phyloP scores from a whole-genome alignment of 305 asterid genomes.

The Rubia tinctorum region DNA sequence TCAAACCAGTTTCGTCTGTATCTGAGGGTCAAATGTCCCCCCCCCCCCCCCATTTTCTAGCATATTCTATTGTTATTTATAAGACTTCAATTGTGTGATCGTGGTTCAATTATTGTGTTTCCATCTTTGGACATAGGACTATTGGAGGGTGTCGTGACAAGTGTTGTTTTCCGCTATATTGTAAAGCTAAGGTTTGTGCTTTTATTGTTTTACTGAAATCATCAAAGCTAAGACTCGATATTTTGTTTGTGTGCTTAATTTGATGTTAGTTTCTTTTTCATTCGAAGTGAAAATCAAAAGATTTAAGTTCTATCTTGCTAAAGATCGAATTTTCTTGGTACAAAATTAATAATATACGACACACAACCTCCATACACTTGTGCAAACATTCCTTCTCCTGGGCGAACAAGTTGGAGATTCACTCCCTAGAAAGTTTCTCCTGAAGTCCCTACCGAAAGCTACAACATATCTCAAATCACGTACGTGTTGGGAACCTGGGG shows the following conservation, averaged over 20 bases:
- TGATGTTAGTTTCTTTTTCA: conserved; percentile 3
- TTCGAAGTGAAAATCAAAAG: background rate
- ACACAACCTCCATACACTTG: conserved; percentile 60
- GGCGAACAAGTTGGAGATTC: conserved; percentile 70
- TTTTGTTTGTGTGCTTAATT: background rate
- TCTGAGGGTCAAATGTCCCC: no score
- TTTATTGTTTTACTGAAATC: background rate
- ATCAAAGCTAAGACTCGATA: background rate
- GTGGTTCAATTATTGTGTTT: no score
- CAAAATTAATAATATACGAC: conserved; percentile 79
- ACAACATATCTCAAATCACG: conserved; percentile 66
- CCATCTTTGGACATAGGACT: no score
- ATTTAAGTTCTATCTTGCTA: conserved; percentile 15
- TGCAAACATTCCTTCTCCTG: conserved; percentile 47
- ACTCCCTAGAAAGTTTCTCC: conserved; percentile 79
- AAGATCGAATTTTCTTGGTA: conserved; percentile 93
- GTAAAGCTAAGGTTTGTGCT: conserved; percentile 72
- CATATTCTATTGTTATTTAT: no score
- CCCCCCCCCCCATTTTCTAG: no score
- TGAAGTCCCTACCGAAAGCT: conserved; percentile 70
- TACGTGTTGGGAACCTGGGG: conserved; percentile 95
- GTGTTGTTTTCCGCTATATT: no score
- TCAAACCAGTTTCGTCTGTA: no score
- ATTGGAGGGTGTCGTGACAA: no score
- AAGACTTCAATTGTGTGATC: no score